These are phyloP conservation scores for Pisolithus marmoratus DNA, from an alignment of 768 basidiomycete species.

Conservation along the genomic window DNA sequence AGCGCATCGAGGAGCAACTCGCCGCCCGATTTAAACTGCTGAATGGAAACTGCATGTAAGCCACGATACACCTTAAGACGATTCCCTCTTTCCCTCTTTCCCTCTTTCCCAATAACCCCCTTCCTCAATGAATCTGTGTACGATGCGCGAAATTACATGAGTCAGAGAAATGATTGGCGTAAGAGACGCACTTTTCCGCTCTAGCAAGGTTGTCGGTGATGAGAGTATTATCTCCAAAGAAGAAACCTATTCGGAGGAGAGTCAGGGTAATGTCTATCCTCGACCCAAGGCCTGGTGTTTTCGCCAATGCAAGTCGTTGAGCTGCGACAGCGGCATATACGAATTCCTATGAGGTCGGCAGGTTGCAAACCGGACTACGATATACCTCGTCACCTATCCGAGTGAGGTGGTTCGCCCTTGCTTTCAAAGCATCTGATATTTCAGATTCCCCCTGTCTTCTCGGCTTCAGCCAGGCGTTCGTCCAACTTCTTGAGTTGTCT, in stretches of 20 bases:
- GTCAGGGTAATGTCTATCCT: conserved; percentile 91
- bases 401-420: conserved; percentile 79
- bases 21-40: conserved; percentile 75
- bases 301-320: conserved; percentile 78
- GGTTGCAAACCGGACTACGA: conserved; percentile 24
- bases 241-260: conserved; percentile 84
- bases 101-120: conserved; percentile 94
- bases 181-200: conserved; percentile 68
- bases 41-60: conserved; percentile 76
- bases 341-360: conserved; percentile 12
- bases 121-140: conserved; percentile 74
- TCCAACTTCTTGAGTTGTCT: conserved; percentile 72
- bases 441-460: conserved; percentile 92
- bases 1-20: conserved; percentile 86
- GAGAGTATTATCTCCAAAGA: conserved; percentile 74
- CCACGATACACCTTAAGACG: conserved; percentile 39
- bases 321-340: conserved; percentile 67
- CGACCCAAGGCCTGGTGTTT: conserved; percentile 88
- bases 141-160: not conserved
- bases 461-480: conserved; percentile 73
- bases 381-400: conserved; percentile 60
- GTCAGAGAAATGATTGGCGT: conserved; percentile 19
- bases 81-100: conserved; percentile 44
- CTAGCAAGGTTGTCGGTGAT: conserved; percentile 67
- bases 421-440: conserved; percentile 84